Evolutionary conservation across 148 eudicot genomes (phyloP), one percentile per base, ranked within the genome.

Genomic region (Vaccinium corymbosum): DNA sequence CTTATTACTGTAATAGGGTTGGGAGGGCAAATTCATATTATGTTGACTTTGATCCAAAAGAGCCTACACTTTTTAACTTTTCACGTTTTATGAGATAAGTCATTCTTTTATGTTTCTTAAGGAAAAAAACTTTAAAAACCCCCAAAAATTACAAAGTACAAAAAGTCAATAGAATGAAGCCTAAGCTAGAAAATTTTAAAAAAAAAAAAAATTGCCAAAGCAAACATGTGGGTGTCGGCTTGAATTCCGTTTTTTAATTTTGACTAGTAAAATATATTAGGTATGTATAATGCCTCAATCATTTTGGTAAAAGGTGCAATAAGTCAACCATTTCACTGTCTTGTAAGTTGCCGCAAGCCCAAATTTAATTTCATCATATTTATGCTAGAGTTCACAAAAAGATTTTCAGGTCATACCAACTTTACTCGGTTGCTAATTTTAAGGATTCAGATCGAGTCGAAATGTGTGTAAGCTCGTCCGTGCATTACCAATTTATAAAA

Each of bases 221-320:
- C 73, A 27, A 27, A 29, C 73, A 68, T 68, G 73, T 68, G 73
- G 73, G 73, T 68, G 38, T 68, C 73, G 42, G 73, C 73, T 68
- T 29, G 17, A 29, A 68, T 68, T 68, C 29, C 73, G 73, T 68
- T 27, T 52, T 52, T 25, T 27, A 4, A 10, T 68, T 68, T 68
- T 68, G 35, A 29, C 73, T 27, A 29, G 22, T 68, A 29, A 66
- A 66, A 27, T 66, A 66, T 55, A 6, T 68, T 55, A 68, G 42
- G 19, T 68, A 68, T 68, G 13, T 4, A 11, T 52, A 52, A 9
- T 68, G 73, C 25, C 73, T 22, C 35, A 66, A 66, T 66, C 35
- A 68, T 68, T 68, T 13, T 25, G 16, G 35, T 13, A 68, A 68
- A 68, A 68, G 17, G 42, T 27, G 17, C 1, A 29, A 68, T 5